A percentile compares a stretch with the other conserved stretches of the same genome.
These are phyloP conservation scores for Sporothrix protearum DNA, from an alignment of 2,329 filamentous ascomycete genomes.

Conservation along the genomic window DNA sequence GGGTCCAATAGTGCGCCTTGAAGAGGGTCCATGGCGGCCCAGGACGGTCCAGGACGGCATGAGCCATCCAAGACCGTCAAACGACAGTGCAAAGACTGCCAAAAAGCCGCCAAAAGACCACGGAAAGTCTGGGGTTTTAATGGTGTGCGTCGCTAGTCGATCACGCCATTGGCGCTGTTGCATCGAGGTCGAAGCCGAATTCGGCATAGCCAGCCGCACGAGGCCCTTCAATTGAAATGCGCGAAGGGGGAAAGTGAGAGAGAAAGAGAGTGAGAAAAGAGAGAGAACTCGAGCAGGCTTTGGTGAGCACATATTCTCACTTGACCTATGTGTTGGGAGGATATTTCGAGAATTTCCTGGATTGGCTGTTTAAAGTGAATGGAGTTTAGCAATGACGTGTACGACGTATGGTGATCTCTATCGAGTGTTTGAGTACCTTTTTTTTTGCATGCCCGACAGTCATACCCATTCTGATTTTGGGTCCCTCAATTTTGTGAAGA, in stretches of 20 bases:
- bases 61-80: neutral
- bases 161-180: conserved; percentile 21
- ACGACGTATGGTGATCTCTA: too few species aligned
- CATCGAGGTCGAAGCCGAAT: neutral
- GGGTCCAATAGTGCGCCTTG: neutral
- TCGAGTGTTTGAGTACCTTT: too few species aligned
- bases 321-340: neutral
- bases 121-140: neutral
- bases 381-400: too few species aligned
- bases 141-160: conserved; percentile 23
- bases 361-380: neutral
- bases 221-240: neutral
- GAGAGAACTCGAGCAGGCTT: too few species aligned
- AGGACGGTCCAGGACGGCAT: neutral
- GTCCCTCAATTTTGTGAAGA: neutral
- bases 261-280: too few species aligned
- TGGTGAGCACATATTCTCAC: neutral
- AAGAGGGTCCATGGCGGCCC: neutral
- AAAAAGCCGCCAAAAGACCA: neutral
- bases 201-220: neutral
- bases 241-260: neutral
- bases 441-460: too few species aligned
- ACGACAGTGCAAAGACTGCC: neutral
- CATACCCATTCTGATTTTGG: too few species aligned
- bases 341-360: neutral